Percentiles rank a stretch among this genome's conserved stretches.
Evolutionary conservation across 306 rosid genomes (phyloP).

Genomic region (Lagenaria siceraria): DNA sequence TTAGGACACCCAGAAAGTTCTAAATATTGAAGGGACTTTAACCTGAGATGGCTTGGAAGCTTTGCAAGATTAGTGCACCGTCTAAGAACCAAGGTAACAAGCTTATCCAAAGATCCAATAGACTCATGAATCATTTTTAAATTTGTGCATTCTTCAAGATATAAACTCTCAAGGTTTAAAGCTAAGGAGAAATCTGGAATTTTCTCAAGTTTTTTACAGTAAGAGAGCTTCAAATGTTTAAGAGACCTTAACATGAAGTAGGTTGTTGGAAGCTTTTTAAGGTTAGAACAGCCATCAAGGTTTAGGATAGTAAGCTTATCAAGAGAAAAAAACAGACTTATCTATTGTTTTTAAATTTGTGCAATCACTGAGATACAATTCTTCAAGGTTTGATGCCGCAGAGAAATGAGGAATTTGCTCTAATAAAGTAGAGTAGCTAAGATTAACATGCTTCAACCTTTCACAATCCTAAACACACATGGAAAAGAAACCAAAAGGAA

Average conservation of each 20-base stretch:
- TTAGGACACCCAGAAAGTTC: not conserved
- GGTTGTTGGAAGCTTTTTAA: not conserved
- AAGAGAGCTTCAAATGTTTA: not conserved
- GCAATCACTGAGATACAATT: not conserved
- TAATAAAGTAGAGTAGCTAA: not conserved
- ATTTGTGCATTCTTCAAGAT: not conserved
- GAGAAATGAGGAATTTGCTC: not conserved
- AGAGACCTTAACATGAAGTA: not conserved
- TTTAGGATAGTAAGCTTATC: not conserved
- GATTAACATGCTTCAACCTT: not conserved
- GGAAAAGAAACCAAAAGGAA: not conserved
- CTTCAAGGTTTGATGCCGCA: not conserved
- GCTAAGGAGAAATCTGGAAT: not conserved
- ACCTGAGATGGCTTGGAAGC: not conserved
- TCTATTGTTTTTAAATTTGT: not conserved
- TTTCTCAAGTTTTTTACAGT: not conserved
- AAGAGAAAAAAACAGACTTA: not conserved
- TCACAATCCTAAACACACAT: not conserved
- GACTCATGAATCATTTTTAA: not conserved
- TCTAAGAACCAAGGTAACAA: accelerated
- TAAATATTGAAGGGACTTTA: not conserved
- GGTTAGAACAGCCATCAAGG: not conserved
- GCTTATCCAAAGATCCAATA: not conserved
- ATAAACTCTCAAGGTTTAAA: not conserved
- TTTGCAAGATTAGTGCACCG: not conserved